These are phyloP conservation scores for Cubamyces lactineus DNA, from an alignment of 768 basidiomycete species.

Conservation along the genomic window DNA sequence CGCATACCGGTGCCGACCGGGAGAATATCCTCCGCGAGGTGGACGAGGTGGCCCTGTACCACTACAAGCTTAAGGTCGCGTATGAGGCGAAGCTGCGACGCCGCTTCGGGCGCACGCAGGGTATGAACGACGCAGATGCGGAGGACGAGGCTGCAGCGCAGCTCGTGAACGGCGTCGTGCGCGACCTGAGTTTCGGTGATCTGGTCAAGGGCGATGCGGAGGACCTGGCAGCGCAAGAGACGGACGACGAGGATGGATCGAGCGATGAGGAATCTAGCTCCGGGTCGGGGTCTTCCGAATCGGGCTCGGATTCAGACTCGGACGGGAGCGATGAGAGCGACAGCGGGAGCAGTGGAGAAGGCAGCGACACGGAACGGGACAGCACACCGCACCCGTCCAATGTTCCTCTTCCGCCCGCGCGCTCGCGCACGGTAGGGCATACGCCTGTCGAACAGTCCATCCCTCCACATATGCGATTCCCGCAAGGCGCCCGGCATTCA, in stretches of 20 bases:
- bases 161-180: conserved; percentile 79
- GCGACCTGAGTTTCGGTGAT: conserved; percentile 81
- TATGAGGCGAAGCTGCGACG: conserved; percentile 92
- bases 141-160: conserved; percentile 85
- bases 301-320: conserved; percentile 12
- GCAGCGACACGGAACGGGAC: conserved; percentile 26
- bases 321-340: conserved; percentile 21
- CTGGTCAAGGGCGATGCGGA: conserved; percentile 77
- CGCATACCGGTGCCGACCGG: conserved; percentile 81
- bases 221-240: conserved; percentile 75
- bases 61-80: conserved; percentile 91
- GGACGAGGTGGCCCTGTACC: conserved; percentile 87
- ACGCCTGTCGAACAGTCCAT: conserved; percentile 12
- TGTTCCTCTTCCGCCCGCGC: conserved; percentile 9
- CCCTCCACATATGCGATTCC: conserved; percentile 3
- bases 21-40: conserved; percentile 78
- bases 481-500: conserved; percentile 20
- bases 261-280: conserved; percentile 33
- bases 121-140: conserved; percentile 57
- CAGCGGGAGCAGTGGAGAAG: conserved; percentile 23
- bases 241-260: conserved; percentile 52
- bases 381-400: conserved; percentile 19
- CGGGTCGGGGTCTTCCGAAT: neutral
- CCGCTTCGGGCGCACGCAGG: conserved; percentile 68
- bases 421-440: conserved; percentile 29